Conservation (phyloP, 2,329 filamentous ascomycete genomes). For the Juglanconis juglandina region DNA sequence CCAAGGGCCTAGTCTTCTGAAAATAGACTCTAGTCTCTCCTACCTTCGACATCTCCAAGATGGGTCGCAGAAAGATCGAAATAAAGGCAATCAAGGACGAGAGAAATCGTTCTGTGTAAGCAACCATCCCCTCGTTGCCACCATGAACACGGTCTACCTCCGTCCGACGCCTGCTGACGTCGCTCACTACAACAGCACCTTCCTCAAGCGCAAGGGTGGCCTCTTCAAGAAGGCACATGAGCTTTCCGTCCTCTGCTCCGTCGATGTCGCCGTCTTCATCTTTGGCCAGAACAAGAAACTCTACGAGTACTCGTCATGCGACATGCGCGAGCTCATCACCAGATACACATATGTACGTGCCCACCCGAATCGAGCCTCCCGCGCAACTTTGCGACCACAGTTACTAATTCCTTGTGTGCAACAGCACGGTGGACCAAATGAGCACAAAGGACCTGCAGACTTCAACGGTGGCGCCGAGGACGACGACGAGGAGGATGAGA, state of each 20-base stretch:
- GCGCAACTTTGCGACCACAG: slow-evolving; percentile 17
- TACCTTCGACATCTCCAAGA: slow-evolving; percentile 39
- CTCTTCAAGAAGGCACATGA: slow-evolving; percentile 99
- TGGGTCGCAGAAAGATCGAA: slow-evolving; percentile 99
- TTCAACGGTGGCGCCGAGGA: slow-evolving; percentile 87
- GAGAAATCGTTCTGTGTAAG: slow-evolving; percentile 94
- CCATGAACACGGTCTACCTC: background rate
- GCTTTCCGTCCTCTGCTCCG: slow-evolving; percentile 93
- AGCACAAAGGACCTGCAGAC: slow-evolving; percentile 92
- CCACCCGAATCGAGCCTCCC: background rate
- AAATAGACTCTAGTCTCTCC: slow-evolving; percentile 13
- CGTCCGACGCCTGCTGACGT: slow-evolving; percentile 9
- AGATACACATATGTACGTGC: slow-evolving; percentile 84
- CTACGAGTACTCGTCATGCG: slow-evolving; percentile 92
- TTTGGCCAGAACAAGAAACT: slow-evolving; percentile 99
- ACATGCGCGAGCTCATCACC: slow-evolving; percentile 86
- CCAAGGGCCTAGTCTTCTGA: slow-evolving; percentile 12
- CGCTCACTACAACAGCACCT: slow-evolving; percentile 61
- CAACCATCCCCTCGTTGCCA: slow-evolving; percentile 4
- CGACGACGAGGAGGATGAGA: slow-evolving; percentile 75
- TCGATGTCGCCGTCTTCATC: slow-evolving; percentile 97
- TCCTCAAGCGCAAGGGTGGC: slow-evolving; percentile 96
- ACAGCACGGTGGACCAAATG: slow-evolving; percentile 87
- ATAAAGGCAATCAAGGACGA: slow-evolving; percentile 99
- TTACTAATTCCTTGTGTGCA: background rate